A percentile compares a stretch with the other conserved stretches of the same genome.
Evolutionary conservation across 2,329 filamentous ascomycete species (phyloP).

Genomic region (Rutstroemia sp.): DNA sequence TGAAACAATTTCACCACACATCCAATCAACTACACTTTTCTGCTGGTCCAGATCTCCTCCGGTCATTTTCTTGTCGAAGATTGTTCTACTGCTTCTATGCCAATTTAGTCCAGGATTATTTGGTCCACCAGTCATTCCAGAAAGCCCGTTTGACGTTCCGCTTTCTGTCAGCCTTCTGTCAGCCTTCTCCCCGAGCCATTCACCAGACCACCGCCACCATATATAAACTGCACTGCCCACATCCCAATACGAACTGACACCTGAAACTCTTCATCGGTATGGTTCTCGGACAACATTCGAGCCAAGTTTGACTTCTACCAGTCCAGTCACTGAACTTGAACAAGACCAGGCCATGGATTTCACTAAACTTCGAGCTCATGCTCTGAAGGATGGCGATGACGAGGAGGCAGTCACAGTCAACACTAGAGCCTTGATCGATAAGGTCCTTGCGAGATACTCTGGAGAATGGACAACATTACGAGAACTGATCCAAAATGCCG

Average conservation of each 20-base stretch:
- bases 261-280: background rate
- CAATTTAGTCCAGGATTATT: background rate
- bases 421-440: conserved; percentile 92
- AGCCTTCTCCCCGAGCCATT: conserved; percentile 10
- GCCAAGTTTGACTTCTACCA: background rate
- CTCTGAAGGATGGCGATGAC: conserved; percentile 76
- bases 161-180: conserved; percentile 11
- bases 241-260: background rate
- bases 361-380: conserved; percentile 73
- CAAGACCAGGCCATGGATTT: conserved; percentile 51
- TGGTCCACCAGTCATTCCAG: background rate
- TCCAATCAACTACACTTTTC: background rate
- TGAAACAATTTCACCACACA: background rate
- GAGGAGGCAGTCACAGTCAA: conserved; percentile 98
- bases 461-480: conserved; percentile 88
- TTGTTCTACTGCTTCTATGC: background rate
- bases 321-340: background rate
- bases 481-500: conserved; percentile 97
- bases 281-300: background rate
- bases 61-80: background rate
- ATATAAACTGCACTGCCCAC: background rate
- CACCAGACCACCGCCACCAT: background rate
- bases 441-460: conserved; percentile 91
- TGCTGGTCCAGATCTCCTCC: background rate
- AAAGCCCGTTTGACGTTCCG: background rate